A percentile compares a stretch with the other conserved stretches of the same genome.
These are phyloP conservation scores for Primulina huaijiensis DNA, from an alignment of 257 asterid species.

Conservation along the genomic window DNA sequence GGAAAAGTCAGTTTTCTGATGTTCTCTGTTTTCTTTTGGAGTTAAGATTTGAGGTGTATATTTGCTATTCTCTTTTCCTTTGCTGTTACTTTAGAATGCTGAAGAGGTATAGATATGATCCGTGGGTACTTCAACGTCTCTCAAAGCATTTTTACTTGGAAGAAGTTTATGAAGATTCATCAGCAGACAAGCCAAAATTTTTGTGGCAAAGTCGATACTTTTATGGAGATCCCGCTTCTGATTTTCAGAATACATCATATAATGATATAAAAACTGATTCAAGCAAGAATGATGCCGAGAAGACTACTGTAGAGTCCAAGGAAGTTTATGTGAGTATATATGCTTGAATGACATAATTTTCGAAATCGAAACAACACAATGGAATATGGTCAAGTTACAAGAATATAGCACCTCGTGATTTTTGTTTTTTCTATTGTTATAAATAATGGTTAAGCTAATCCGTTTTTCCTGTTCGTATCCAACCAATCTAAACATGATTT, in stretches of 20 bases:
- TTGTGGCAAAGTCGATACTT: constrained; percentile 62
- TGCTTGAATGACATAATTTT: not conserved
- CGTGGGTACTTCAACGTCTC: constrained; percentile 37
- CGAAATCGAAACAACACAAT: not conserved
- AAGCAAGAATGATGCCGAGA: constrained; percentile 28
- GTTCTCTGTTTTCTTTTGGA: not conserved
- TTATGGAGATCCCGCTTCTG: constrained; percentile 32
- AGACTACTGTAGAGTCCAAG: constrained; percentile 29
- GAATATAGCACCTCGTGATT: not conserved
- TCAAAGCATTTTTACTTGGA: constrained; percentile 67
- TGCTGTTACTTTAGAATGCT: constrained; percentile 46
- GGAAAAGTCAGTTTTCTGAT: not conserved
- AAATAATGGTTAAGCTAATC: not conserved
- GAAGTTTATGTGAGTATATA: constrained; percentile 41
- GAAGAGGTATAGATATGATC: constrained; percentile 38
- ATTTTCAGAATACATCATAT: constrained; percentile 29
- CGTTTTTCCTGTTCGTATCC: not conserved
- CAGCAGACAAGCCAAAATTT: constrained; percentile 47
- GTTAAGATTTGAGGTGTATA: not conserved
- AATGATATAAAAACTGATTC: constrained; percentile 25
- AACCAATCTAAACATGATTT: not conserved
- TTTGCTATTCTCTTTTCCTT: constrained; percentile 21
- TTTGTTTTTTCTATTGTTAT: no score
- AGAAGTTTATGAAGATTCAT: constrained; percentile 61
- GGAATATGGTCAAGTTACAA: constrained; percentile 6